phyloP scores from a whole-genome alignment of 2,329 filamentous ascomycete species.

The Talaromyces rugulosus region DNA sequence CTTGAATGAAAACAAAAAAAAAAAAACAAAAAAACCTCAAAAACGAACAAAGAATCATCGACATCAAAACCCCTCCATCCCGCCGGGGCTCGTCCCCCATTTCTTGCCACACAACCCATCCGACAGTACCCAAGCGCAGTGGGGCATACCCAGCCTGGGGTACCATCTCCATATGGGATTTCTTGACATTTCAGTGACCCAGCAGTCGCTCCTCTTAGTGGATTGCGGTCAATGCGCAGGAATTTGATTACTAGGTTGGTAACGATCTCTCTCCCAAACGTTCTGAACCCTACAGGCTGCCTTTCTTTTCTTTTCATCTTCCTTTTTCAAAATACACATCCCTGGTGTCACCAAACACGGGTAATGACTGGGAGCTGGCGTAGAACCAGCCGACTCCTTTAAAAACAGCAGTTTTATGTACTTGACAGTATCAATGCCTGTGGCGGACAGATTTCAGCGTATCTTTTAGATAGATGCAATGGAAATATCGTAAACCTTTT shows the following conservation, averaged over 20 bases:
- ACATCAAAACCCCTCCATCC: conserved; percentile 10
- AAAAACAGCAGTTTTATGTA: not conserved
- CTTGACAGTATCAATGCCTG: not conserved
- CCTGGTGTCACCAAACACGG: not conserved
- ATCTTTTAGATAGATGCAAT: conserved; percentile 7
- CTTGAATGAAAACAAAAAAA: conserved; percentile 18
- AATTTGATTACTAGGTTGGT: conserved; percentile 34
- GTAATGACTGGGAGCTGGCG: not conserved
- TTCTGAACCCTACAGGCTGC: conserved; percentile 1
- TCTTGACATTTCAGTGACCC: conserved; percentile 22
- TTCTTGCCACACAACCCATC: conserved; percentile 6
- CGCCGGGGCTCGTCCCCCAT: conserved; percentile 29
- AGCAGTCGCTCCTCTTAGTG: conserved; percentile 13
- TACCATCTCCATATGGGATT: conserved; percentile 1
- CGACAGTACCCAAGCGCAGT: conserved; percentile 8
- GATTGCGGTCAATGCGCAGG: conserved; percentile 12
- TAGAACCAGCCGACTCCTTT: not conserved
- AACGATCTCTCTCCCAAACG: conserved; percentile 7
- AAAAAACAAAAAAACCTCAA: not conserved
- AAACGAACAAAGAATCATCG: conserved; percentile 2
- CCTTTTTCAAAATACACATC: conserved; percentile 4
- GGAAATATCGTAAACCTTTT: not conserved
- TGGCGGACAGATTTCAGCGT: conserved; percentile 7
- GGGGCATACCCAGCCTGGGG: not conserved
- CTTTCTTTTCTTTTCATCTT: conserved; percentile 19